Conservation (phyloP, 2,329 filamentous ascomycete genomes). For the Clarireedia monteithiana region DNA sequence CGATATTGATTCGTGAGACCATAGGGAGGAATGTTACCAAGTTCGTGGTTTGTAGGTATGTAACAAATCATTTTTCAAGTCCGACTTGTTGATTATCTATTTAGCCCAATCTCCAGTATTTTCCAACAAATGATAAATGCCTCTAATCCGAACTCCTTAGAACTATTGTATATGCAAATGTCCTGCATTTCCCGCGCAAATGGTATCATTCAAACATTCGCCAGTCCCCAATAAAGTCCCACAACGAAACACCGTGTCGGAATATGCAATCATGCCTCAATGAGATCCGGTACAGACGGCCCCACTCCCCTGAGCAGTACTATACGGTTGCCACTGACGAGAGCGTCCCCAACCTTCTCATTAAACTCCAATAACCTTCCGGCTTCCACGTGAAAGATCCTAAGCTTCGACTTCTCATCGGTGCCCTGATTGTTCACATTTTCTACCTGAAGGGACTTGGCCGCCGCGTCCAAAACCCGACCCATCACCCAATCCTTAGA, state of each 20-base stretch:
- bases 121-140: not conserved
- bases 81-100: not conserved
- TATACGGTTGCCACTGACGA: slow-evolving; percentile 81
- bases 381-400: slow-evolving; percentile 89
- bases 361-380: slow-evolving; percentile 80
- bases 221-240: not conserved
- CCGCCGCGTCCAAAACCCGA: slow-evolving; percentile 69
- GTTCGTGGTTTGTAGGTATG: not conserved
- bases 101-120: not conserved
- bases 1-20: not conserved
- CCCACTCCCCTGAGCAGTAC: slow-evolving; percentile 82
- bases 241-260: not conserved
- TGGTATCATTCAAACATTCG: slow-evolving; percentile 7
- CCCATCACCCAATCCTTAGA: slow-evolving; percentile 86
- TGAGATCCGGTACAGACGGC: slow-evolving; percentile 63
- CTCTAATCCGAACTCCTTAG: slow-evolving; percentile 1
- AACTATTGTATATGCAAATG: not conserved
- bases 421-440: slow-evolving; percentile 76
- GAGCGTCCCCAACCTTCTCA: slow-evolving; percentile 68
- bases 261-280: slow-evolving; percentile 35
- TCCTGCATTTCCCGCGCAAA: not conserved
- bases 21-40: not conserved
- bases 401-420: slow-evolving; percentile 69
- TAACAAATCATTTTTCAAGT: not conserved
- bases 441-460: slow-evolving; percentile 67